Percentiles rank a stretch among this genome's conserved stretches.
Conservation (phyloP, 768 basidiomycete genomes). For the Multifurca ochricompacta region DNA sequence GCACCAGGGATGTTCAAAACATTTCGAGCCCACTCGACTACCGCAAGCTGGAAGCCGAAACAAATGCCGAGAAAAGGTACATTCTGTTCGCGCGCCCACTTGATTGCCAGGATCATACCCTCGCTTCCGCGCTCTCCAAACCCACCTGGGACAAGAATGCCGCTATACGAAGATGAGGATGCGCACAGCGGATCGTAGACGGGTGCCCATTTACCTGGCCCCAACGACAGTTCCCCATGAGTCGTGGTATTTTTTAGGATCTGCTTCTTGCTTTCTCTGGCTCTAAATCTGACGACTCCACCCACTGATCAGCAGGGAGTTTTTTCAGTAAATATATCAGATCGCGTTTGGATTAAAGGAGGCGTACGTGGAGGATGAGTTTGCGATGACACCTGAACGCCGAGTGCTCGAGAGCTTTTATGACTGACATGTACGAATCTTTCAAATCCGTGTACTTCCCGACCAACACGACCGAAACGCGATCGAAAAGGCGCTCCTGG, state of each 20-base stretch:
- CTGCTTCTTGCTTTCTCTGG: constrained; percentile 64
- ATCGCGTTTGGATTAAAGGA: constrained; percentile 8
- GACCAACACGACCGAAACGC: constrained; percentile 83
- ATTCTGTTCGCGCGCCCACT: constrained; percentile 92
- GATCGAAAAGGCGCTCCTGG: constrained; percentile 89
- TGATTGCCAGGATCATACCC: constrained; percentile 97
- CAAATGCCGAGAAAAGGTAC: constrained; percentile 95
- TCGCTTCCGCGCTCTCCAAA: constrained; percentile 92
- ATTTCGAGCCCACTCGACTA: constrained; percentile 89
- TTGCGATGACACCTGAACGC: constrained; percentile 87
- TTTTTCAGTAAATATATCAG: not conserved
- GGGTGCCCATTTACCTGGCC: constrained; percentile 54
- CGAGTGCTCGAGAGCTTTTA: constrained; percentile 94
- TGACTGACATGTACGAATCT: constrained; percentile 98
- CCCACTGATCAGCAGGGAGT: constrained; percentile 65
- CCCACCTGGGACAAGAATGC: constrained; percentile 95
- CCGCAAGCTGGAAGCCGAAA: constrained; percentile 95
- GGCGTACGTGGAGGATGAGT: constrained; percentile 64
- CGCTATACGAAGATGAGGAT: constrained; percentile 39
- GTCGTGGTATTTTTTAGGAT: constrained; percentile 88
- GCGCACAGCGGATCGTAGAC: not conserved
- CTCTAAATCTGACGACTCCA: constrained; percentile 91
- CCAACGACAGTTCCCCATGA: constrained; percentile 91
- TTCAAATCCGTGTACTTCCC: constrained; percentile 97
- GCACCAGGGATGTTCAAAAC: constrained; percentile 64